These are phyloP conservation scores for Pythium folliculosum DNA, from an alignment of 352 stramenopile species.

Conservation along the genomic window DNA sequence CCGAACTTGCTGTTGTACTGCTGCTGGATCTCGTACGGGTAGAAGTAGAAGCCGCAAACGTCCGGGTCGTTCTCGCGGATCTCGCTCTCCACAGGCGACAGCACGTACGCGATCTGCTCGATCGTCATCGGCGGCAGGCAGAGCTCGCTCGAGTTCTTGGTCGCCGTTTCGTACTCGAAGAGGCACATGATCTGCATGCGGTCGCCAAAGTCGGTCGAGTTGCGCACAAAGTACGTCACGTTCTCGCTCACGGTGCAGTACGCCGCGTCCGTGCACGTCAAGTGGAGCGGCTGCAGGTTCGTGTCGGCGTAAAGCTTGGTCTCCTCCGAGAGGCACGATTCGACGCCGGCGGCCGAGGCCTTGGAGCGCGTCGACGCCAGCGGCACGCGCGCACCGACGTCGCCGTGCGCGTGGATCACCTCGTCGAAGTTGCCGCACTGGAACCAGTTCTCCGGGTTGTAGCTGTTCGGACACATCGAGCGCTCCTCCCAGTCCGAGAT, in stretches of 20 bases:
- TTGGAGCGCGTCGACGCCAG: constrained; percentile 35
- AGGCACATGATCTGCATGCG: constrained; percentile 73
- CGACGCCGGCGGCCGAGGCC: constrained; percentile 37
- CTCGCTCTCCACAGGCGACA: constrained; percentile 56
- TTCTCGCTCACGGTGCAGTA: constrained; percentile 42
- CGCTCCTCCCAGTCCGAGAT: constrained; percentile 70
- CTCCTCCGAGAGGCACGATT: constrained; percentile 57
- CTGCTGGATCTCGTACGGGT: constrained; percentile 68
- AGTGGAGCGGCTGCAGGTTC: constrained; percentile 61
- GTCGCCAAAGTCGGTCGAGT: constrained; percentile 59
- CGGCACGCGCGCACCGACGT: constrained; percentile 40
- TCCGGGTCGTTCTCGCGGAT: constrained; percentile 60
- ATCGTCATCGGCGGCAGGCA: constrained; percentile 61
- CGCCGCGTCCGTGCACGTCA: constrained; percentile 51
- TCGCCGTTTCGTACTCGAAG: constrained; percentile 60
- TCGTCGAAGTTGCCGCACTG: constrained; percentile 62
- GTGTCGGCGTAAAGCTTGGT: constrained; percentile 58
- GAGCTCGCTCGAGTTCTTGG: constrained; percentile 50
- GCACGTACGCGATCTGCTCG: constrained; percentile 59
- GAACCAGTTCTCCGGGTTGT: constrained; percentile 74
- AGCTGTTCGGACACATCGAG: constrained; percentile 72
- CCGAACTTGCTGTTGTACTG: constrained; percentile 57
- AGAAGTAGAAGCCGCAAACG: constrained; percentile 75
- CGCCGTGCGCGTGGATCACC: constrained; percentile 39
- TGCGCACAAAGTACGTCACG: constrained; percentile 64